These are phyloP conservation scores for Zea mays DNA, from an alignment of 176 grass and related monocot genomes.

Conservation along the genomic window Zm-B73-REFERENCE-NAM-5.0 NC_050101.1:107848001-107848500, in stretches of 20 bases:
- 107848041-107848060: too few relatives aligned
- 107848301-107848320: constrained; percentile 44
- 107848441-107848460: neutral
- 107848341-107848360: constrained; percentile 30
- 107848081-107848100: neutral
- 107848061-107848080: neutral
- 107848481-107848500: too few relatives aligned
- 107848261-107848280: constrained; percentile 41
- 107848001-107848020: too few relatives aligned
- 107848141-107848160: constrained; percentile 47
- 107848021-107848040: too few relatives aligned
- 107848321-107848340: constrained; percentile 50
- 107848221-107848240: constrained; percentile 48
- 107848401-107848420: neutral
- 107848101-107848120: constrained; percentile 29
- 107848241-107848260: constrained; percentile 58
- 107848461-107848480: neutral
- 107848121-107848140: constrained; percentile 54
- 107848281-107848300: constrained; percentile 48
- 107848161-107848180: constrained; percentile 55
- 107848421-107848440: neutral
- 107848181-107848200: constrained; percentile 57
- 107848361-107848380: constrained; percentile 18
- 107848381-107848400: neutral
- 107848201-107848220: constrained; percentile 47